Base-by-base conservation (phyloP, 306 rosid genomes). In the Cucurbita argyrosperma region DNA sequence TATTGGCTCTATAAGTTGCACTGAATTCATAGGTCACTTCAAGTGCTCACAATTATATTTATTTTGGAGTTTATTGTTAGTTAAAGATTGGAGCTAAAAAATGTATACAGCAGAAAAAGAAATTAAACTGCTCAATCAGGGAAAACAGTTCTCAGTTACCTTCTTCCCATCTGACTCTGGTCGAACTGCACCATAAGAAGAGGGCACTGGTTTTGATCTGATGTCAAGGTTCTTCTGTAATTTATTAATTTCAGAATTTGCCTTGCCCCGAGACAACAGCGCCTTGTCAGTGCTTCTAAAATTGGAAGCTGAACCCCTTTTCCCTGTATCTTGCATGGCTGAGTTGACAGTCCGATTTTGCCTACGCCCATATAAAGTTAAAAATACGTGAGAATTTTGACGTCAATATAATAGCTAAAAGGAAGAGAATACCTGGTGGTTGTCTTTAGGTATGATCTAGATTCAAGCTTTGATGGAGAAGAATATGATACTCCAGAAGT, bases 151-250 rank as follows among this genome's bases (percentile, higher is more conserved):
- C 23, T 76, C 45, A 37, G 47, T 49, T 86, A 90, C 95, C 96
- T 84, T 85, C 75, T 79, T 83, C 58, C 80, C 84, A 70, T 74
- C 84, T 14, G 85, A 63, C 71, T 74, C 77, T 30, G 85, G 46
- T 66, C 78, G 67, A 6, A 16, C 67, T 65, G 86, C 58, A 21
- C 68, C 81, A 63, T 87, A 87, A 78, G 87, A 88, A 45, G 95
- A 87, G 71, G 92, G 92, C 86, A 87, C 84, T 43, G 96, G 89
- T 2, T 86, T 86, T 58, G 92, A 94, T 82, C 89, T 91, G 69
- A 91, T 85, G 82, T 84, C 85, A 50, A 91, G 90, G 79, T 80
- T 87, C 82, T 78, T 88, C 69, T 88, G 81, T 49, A 88, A 64
- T 78, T 81, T 80, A 72, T 75, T 88, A 45, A 87, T 83, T 74